Conservation (phyloP, 192 early-diverging fungal species). For the Linnemannia exigua region DNA sequence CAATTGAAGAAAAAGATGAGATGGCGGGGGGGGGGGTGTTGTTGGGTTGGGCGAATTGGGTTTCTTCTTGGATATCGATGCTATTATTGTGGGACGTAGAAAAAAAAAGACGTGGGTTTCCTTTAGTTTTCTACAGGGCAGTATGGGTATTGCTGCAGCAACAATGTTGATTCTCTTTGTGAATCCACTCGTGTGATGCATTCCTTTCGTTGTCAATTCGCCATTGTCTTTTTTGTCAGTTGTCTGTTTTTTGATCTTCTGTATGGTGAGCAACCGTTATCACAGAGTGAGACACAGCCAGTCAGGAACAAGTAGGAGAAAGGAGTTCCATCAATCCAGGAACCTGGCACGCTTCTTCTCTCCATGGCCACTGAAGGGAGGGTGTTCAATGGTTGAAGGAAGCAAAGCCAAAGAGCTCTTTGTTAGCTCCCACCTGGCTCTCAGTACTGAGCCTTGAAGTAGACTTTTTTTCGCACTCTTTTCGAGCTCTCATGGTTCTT, state of each 20-base stretch:
- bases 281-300: background rate
- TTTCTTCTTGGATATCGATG: constrained; percentile 1
- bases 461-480: background rate
- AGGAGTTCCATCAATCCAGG: background rate
- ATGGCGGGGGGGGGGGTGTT: background rate
- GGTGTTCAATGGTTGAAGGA: background rate
- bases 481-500: background rate
- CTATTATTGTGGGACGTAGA: background rate
- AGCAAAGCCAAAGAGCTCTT: background rate
- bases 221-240: background rate
- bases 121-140: background rate
- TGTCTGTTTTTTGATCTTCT: background rate
- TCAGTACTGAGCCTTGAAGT: background rate
- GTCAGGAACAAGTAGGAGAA: background rate
- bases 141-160: background rate
- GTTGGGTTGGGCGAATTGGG: background rate
- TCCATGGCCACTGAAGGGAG: too few relatives aligned
- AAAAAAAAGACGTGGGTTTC: background rate
- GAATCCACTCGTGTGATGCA: background rate
- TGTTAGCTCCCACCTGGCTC: background rate
- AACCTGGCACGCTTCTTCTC: background rate
- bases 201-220: background rate
- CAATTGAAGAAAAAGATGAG: too few relatives aligned
- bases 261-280: background rate
- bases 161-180: background rate